Base-by-base conservation (phyloP, 257 asterid genomes). In the Leonotis leonurus region DNA sequence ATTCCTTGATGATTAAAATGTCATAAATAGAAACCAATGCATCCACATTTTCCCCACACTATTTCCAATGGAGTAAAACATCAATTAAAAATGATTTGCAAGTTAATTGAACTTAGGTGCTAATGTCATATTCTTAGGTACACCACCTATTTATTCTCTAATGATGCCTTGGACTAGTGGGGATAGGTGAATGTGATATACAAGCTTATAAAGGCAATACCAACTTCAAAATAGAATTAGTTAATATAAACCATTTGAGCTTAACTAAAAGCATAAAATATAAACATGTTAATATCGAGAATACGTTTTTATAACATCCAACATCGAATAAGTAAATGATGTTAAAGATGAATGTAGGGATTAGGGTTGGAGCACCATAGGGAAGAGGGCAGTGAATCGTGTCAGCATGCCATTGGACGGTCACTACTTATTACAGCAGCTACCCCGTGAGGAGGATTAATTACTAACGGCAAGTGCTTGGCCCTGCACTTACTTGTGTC, bases 361-460 rank as follows among this genome's bases (percentile, higher is more conserved):
- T n/a, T n/a, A n/a, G n/a, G 57, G n/a, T n/a, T n/a, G n/a, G 17
- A 36, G 27, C 6, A 46, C 73, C 82, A 55, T 21, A 41, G 17
- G 13, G 56, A 40, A 36, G 79, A 71, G 71, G 80, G 74, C 69
- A 70, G 0, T 1, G 3, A 60, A 27, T 71, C 71, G 5, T 75
- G 83, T 44, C 62, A 2, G 17, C 1, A 8, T 13, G 60, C 43
- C 43, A 71, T 66, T 75, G 79, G 77, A 20, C 4, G 51, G 8
- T 3, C 56, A 43, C 76, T 71, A 60, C 78, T 75, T n/a, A n/a
- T n/a, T 66, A 41, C 39, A 18, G 60, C 66, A 73, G 60, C 79
- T 60, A 65, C 73, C 81, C 81, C 92, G 96, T 85, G 95, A 82
- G 73, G 62, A 57, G 57, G 89, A 78, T 81, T 78, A 85, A 88